phyloP scores from a whole-genome alignment of 148 eudicot genomes.

The Bassia scoparia region DNA sequence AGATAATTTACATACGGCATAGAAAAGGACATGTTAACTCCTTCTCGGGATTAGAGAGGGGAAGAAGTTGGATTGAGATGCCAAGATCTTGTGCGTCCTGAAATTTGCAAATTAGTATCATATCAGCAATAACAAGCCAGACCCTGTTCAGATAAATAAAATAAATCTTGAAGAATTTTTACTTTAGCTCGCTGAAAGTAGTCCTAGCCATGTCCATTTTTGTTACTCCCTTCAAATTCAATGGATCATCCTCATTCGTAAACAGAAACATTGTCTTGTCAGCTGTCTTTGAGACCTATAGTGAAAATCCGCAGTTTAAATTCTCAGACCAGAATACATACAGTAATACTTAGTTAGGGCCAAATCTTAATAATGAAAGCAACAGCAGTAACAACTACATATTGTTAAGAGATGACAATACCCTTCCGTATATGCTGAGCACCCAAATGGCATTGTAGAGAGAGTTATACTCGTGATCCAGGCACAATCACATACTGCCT shows the following conservation, averaged over 20 bases:
- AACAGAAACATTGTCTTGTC: constrained; percentile 77
- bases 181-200: constrained; percentile 94
- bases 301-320: constrained; percentile 13
- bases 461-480: constrained; percentile 83
- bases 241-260: constrained; percentile 96
- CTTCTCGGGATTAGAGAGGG: constrained; percentile 55
- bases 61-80: constrained; percentile 82
- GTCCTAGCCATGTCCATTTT: constrained; percentile 90
- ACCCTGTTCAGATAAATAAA: not conserved
- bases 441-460: constrained; percentile 95
- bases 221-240: constrained; percentile 66
- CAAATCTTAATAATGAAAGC: not conserved
- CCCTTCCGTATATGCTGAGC: constrained; percentile 95
- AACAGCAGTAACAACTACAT: not conserved
- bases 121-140: not conserved
- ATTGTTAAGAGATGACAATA: constrained; percentile 22
- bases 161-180: constrained; percentile 12
- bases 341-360: not conserved
- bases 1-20: constrained; percentile 56
- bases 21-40: constrained; percentile 77
- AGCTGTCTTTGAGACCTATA: constrained; percentile 78
- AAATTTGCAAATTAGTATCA: constrained; percentile 17
- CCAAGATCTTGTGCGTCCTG: constrained; percentile 99
- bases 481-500: constrained; percentile 75
- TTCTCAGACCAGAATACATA: constrained; percentile 4